Conservation (phyloP, 2,329 filamentous ascomycete genomes). For the Aspergillus puulaauensis region DNA sequence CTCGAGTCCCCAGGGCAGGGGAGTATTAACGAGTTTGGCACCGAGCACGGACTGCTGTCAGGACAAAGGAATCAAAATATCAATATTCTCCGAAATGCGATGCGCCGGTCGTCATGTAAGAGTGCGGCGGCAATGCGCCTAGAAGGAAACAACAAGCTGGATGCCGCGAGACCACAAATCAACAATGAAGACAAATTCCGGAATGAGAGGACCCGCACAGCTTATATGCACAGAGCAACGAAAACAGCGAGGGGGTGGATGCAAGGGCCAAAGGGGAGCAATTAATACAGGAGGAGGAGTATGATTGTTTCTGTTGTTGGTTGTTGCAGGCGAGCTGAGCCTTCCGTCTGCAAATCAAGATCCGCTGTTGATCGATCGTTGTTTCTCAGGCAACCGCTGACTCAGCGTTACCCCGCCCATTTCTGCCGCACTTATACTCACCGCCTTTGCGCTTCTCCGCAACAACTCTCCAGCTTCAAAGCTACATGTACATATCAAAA, state of each 20-base stretch:
- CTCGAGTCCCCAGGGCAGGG: conserved; percentile 12
- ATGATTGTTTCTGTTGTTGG: conserved; percentile 5
- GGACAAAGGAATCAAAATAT: conserved; percentile 6
- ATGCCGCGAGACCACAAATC: conserved; percentile 19
- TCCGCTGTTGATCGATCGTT: conserved; percentile 27
- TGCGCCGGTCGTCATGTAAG: conserved; percentile 13
- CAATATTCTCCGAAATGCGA: conserved; percentile 7
- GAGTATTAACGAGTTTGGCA: background rate
- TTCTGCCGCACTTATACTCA: conserved; percentile 30
- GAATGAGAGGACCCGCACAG: conserved; percentile 17
- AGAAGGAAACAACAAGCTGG: conserved; percentile 11
- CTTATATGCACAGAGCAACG: conserved; percentile 20
- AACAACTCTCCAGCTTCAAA: conserved; percentile 2
- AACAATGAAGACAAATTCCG: conserved; percentile 17
- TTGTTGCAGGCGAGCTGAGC: background rate
- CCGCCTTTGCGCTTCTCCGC: conserved; percentile 22
- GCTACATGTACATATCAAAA: background rate
- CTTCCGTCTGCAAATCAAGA: conserved; percentile 1
- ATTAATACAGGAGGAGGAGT: background rate
- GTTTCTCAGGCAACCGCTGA: conserved; percentile 40
- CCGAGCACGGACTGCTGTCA: background rate
- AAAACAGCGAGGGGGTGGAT: conserved; percentile 15
- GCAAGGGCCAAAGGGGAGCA: conserved; percentile 17
- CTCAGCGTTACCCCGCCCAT: conserved; percentile 27
- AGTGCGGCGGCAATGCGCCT: conserved; percentile 17